phyloP scores from a whole-genome alignment of 768 basidiomycete species.

The Leccinum aurantiacum region DNA sequence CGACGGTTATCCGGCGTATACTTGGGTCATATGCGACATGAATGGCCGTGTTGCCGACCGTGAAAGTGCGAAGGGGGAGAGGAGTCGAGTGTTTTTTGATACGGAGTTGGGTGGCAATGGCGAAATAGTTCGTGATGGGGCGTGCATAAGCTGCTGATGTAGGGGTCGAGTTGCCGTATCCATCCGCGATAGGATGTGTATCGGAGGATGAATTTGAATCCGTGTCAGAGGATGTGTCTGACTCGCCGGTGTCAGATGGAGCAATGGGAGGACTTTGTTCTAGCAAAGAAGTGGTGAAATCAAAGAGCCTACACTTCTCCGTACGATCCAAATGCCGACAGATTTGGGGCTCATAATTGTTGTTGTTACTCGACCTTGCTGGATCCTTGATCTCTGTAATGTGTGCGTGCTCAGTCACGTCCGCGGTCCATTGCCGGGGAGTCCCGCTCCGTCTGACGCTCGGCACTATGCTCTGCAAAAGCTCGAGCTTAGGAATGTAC shows the following conservation, averaged over 20 bases:
- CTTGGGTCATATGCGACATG: not conserved
- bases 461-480: not conserved
- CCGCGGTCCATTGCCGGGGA: not conserved
- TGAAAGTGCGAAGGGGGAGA: not conserved
- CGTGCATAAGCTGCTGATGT: not conserved
- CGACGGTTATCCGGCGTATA: not conserved
- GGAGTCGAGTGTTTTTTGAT: not conserved
- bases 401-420: not conserved
- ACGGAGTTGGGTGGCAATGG: not conserved
- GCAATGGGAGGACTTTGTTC: not conserved
- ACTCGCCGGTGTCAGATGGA: not conserved
- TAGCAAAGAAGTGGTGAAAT: not conserved
- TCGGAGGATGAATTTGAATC: no score
- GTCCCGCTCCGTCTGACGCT: not conserved
- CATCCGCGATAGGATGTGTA: not conserved
- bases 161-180: not conserved
- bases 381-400: not conserved
- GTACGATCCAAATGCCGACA: not conserved
- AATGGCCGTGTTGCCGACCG: not conserved
- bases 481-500: not conserved
- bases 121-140: not conserved
- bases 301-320: not conserved
- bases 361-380: not conserved
- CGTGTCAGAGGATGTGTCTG: not conserved
- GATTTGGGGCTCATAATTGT: not conserved